Evolutionary conservation across 208 protist genomes (phyloP), one percentile per base, ranked within the genome.

Genomic region (Strigomonas culicis): DNA sequence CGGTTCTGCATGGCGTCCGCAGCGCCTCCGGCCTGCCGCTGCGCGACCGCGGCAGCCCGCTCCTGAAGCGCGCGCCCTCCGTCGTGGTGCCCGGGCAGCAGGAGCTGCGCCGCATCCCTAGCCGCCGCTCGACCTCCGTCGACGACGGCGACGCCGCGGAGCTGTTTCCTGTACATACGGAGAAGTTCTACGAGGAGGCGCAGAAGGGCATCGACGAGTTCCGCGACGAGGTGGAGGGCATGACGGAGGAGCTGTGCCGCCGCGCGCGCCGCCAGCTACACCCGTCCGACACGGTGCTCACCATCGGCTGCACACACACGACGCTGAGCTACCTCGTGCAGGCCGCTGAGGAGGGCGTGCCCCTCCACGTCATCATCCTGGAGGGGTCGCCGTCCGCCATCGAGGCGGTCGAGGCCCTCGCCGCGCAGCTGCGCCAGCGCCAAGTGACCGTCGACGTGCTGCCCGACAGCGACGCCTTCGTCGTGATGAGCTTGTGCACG

Each of bases 401-500:
- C n/a, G 80, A 84, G n/a, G 67, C 80, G 27, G 69, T 85, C 36
- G 75, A 74, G 7, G 53, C 52, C 19, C 81, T 98, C 39, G 97
- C 94, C n/a, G 57, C 63, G 0, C 70, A 69, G 47, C 82, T 99
- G 46, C 59, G 82, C 11, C 57, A 80, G 19, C 43, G 68, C 19
- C 70, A 76, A 44, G 93, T 99, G 22, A 61, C 87, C 19, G 95
- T 96, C 27, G 96, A 97, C 59, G 66, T 99, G 28, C 81, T 99
- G 46, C 77, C 93, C 4, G 97, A 99, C 82, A 86, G 92, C 65
- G 93, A 94, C 28, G 82, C 98, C 44, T 99, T 98, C 84, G 97
- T 97, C 10, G 89, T 99, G 61, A 99, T 99, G 98, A 79, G 87
- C 17, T 86, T 96, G 43, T 97, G 98, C 46, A 99, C 98, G 59